Conservation (phyloP, 495 filamentous ascomycete species). For the Penicillium tannophilum region DNA sequence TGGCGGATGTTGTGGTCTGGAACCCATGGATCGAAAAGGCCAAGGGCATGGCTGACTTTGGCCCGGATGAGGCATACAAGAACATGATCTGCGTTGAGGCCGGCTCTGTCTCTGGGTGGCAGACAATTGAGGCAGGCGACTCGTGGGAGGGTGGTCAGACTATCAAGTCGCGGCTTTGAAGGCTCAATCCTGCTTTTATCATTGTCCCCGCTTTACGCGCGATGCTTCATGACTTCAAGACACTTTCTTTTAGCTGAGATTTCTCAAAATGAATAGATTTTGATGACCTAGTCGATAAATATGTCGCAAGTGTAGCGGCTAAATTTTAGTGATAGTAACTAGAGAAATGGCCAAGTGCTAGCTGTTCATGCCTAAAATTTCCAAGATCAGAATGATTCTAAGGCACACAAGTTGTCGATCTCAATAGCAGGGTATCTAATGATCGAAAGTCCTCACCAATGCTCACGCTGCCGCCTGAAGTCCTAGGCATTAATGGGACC, state of each 20-base stretch:
- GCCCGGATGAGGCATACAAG: conserved; percentile 83
- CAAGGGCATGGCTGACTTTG: conserved; percentile 81
- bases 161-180: conserved; percentile 50
- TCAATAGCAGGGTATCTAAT: no score
- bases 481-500: no score
- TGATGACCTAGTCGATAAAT: neutral
- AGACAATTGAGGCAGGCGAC: conserved; percentile 81
- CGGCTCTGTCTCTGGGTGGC: conserved; percentile 79
- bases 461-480: no score
- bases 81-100: conserved; percentile 95
- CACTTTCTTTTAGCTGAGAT: conserved; percentile 6
- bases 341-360: no score
- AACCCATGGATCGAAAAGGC: conserved; percentile 93
- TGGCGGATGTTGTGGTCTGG: conserved; percentile 91
- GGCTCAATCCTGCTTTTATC: neutral
- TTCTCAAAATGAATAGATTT: conserved; percentile 13
- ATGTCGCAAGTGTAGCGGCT: no score
- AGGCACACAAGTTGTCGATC: no score
- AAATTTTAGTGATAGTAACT: no score
- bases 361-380: no score
- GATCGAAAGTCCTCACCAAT: no score
- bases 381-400: no score
- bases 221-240: conserved; percentile 27
- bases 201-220: neutral
- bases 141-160: conserved; percentile 88